A percentile compares a stretch with the other conserved stretches of the same genome.
Evolutionary conservation across 2,329 filamentous ascomycete genomes (phyloP).

Genomic region (Fusarium citri): DNA sequence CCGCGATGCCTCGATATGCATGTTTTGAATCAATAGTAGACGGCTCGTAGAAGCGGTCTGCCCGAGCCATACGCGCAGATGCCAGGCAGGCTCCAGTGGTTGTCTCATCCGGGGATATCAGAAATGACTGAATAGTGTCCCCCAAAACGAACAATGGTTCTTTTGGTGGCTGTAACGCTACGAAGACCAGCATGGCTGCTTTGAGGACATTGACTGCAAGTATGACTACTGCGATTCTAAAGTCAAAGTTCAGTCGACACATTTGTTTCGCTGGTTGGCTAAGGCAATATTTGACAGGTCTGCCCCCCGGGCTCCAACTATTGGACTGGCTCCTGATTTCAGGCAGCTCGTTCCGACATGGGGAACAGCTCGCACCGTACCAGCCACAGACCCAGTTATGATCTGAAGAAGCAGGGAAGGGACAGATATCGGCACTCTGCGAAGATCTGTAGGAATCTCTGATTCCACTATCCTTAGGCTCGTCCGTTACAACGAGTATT

Average conservation of each 20-base stretch:
- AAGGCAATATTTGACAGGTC: background rate
- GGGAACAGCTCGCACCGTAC: too few species aligned
- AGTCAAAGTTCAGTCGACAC: background rate
- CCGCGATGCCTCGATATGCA: background rate
- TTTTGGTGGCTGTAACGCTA: background rate
- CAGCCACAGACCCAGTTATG: background rate
- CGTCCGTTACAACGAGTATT: background rate
- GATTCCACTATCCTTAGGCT: too few species aligned
- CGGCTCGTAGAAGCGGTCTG: rapidly evolving
- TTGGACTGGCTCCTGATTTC: rapidly evolving
- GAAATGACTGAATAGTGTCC: background rate
- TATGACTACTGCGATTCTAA: rapidly evolving
- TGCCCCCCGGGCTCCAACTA: background rate
- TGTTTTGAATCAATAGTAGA: rapidly evolving
- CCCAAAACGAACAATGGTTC: background rate
- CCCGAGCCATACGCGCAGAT: background rate
- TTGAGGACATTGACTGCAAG: rapidly evolving
- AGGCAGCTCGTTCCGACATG: background rate
- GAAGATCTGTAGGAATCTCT: too few species aligned
- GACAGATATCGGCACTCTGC: too few species aligned
- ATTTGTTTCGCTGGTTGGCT: background rate
- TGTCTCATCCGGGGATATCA: rapidly evolving
- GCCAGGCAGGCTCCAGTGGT: background rate
- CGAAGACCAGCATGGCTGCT: rapidly evolving
- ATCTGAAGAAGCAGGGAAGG: rapidly evolving